Percentiles rank a stretch among this genome's conserved stretches.
Evolutionary conservation across 2,329 filamentous ascomycete genomes (phyloP).

Genomic region (Arachnopeziza araneosa): DNA sequence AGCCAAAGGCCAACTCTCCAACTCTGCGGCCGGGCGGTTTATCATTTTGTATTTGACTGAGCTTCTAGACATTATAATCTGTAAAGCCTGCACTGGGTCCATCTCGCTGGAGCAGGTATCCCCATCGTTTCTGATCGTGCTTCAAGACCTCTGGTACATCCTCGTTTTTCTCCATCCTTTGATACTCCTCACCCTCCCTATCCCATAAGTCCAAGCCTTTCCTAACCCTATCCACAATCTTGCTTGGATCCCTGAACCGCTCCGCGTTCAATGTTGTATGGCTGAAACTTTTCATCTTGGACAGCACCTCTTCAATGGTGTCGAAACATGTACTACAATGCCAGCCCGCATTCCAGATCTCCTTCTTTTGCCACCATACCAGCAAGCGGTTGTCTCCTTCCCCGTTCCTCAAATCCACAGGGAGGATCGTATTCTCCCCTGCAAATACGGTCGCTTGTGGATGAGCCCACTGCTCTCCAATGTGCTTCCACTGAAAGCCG

Average conservation of each 20-base stretch:
- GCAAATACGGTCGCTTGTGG: constrained; percentile 42
- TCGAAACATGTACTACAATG: constrained; percentile 42
- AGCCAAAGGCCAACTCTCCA: neutral
- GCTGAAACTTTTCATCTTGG: constrained; percentile 39
- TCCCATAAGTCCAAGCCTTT: constrained; percentile 40
- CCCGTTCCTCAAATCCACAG: constrained; percentile 35
- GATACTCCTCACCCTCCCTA: constrained; percentile 30
- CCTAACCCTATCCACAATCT: constrained; percentile 38
- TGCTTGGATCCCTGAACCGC: constrained; percentile 35
- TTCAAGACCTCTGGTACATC: constrained; percentile 40
- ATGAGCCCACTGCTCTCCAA: constrained; percentile 36
- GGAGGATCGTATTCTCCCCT: constrained; percentile 33
- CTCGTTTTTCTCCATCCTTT: constrained; percentile 34
- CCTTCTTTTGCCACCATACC: constrained; percentile 27
- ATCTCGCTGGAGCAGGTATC: constrained; percentile 23
- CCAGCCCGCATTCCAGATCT: constrained; percentile 39
- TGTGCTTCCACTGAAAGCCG: constrained; percentile 34
- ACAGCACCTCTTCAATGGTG: constrained; percentile 36
- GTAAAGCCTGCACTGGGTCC: constrained; percentile 19
- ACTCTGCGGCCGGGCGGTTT: neutral
- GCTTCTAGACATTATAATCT: constrained; percentile 9
- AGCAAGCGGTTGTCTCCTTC: constrained; percentile 19
- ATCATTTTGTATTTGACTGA: neutral
- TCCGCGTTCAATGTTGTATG: constrained; percentile 36
- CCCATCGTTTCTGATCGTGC: constrained; percentile 15